Evolutionary conservation across 306 rosid species (phyloP), one percentile per base, ranked within the genome.

Genomic region (Ormosia emarginata): DNA sequence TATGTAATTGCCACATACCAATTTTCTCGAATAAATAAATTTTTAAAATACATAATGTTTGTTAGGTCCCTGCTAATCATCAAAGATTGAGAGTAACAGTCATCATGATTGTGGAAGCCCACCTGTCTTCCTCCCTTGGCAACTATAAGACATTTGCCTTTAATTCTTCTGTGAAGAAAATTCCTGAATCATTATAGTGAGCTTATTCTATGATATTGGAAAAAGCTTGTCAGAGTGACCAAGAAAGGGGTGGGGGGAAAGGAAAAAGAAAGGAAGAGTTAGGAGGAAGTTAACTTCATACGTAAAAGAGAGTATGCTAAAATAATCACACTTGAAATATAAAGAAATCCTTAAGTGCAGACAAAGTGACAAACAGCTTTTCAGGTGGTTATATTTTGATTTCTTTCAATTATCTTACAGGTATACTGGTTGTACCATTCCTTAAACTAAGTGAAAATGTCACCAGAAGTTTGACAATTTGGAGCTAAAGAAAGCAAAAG

Each of bases 51-150:
- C 64, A 52, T 34, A 52, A 59, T 14, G 47, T 71, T 84, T 56
- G 79, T 82, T 46, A 53, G 80, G 83, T 83, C 77, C 79, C 40
- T 67, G 57, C 50, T 80, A 82, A 85, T 88, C 81, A 88, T 79
- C 79, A 12, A 81, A 69, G 44, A 72, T 47, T 9, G 56, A 79
- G 78, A 71, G 64, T 34, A 79, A 79, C 63, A 37, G 46, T 71
- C 59, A 78, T 77, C 33, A 33, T 82, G 75, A 81, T 67, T 59
- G 83, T 77, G 77, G 79, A 86, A 89, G 33, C 88, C 88, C 84
- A 62, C 84, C 4, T 72, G 83, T 79, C 80, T 80, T 74, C 81
- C 84, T 74, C 79, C 75, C 71, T 24, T 65, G 73, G 77, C 74
- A 82, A 76, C 82, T 17, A 57, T 44, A 64, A 80, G 89, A 76